phyloP scores from a whole-genome alignment of 257 asterid species.

The Solanum chaucha region DNA sequence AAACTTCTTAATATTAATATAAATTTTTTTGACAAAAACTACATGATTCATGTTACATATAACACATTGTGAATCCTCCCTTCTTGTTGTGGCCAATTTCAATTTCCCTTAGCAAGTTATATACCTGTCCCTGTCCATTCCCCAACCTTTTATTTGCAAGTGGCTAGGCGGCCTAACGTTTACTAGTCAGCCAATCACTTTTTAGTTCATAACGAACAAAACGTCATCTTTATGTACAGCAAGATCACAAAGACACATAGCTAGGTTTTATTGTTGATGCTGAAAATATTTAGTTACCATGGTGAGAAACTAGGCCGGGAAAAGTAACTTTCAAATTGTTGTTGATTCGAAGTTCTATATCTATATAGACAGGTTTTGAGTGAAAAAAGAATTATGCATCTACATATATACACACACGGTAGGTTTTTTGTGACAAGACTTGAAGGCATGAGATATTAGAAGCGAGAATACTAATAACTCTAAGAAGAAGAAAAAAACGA shows the following conservation, averaged over 20 bases:
- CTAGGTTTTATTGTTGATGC: not conserved
- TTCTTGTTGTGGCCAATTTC: not conserved
- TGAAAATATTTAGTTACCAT: not conserved
- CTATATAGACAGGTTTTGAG: no score
- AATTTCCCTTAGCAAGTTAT: not conserved
- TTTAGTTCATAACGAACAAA: not conserved
- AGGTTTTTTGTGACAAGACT: not conserved
- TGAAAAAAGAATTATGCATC: no score
- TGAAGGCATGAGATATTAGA: not conserved
- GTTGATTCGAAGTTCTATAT: no score
- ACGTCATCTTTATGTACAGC: not conserved
- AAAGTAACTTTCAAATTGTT: no score
- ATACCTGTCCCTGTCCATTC: not conserved
- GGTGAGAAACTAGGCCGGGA: no score
- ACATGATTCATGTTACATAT: not conserved
- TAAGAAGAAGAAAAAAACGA: not conserved
- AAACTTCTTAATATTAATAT: not conserved
- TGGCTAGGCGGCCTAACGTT: not conserved
- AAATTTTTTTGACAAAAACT: not conserved
- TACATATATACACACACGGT: no score
- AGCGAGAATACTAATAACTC: not conserved
- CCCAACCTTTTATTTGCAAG: not conserved
- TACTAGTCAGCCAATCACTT: not conserved
- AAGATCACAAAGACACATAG: not conserved
- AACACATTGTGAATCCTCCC: not conserved